Evolutionary conservation across 106 monocot species (phyloP).

Genomic region (Narthecium ossifragum): DNA sequence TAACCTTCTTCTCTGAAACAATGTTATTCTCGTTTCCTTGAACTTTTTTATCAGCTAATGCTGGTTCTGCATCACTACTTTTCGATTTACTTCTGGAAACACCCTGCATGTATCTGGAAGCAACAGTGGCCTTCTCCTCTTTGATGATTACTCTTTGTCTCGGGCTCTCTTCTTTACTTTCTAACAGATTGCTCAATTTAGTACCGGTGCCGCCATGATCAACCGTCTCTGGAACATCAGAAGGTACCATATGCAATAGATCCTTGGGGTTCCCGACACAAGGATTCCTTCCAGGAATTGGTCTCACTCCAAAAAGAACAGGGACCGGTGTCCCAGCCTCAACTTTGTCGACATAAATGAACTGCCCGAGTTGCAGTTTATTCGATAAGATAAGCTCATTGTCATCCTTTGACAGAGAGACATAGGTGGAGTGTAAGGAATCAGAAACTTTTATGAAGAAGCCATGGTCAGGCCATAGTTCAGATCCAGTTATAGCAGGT

Average conservation of each 20-base stretch:
- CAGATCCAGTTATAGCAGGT: slow-evolving; percentile 76
- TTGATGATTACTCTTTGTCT: slow-evolving; percentile 65
- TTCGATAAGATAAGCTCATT: slow-evolving; percentile 74
- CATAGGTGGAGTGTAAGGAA: slow-evolving; percentile 85
- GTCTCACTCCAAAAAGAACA: slow-evolving; percentile 69
- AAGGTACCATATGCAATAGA: slow-evolving; percentile 69
- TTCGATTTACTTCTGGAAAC: slow-evolving; percentile 28
- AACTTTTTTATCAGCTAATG: slow-evolving; percentile 19
- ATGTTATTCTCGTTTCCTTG: slow-evolving; percentile 10
- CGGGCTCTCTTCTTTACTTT: slow-evolving; percentile 36
- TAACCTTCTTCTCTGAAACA: slow-evolving; percentile 16
- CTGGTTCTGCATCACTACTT: slow-evolving; percentile 11
- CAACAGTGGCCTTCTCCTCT: slow-evolving; percentile 60
- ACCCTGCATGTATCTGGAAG: slow-evolving; percentile 78
- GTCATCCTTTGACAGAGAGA: slow-evolving; percentile 77
- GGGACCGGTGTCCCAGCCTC: slow-evolving; percentile 68
- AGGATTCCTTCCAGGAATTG: slow-evolving; percentile 66
- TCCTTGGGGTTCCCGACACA: slow-evolving; percentile 84
- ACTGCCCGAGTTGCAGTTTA: slow-evolving; percentile 86
- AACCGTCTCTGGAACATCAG: slow-evolving; percentile 16
- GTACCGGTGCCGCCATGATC: no score
- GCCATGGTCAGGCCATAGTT: slow-evolving; percentile 78
- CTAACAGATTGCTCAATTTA: slow-evolving; percentile 15
- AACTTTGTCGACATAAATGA: slow-evolving; percentile 83
- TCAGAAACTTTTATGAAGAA: slow-evolving; percentile 96